Base-by-base conservation (phyloP, 1,139 yeast species). In the Candida albicans region DNA sequence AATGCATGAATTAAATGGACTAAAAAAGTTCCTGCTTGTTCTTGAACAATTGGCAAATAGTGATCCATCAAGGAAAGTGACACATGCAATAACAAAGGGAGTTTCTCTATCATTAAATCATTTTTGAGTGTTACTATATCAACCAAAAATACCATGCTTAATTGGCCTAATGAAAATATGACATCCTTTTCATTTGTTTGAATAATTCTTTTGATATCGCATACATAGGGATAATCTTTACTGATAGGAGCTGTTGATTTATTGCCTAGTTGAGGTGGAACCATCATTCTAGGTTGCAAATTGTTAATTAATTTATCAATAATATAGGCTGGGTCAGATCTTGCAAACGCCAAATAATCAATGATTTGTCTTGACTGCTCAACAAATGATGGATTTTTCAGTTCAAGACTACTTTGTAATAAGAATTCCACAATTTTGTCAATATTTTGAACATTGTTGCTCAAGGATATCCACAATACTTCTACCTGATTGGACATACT, bases 401-500 rank as follows among this genome's bases (percentile, higher is more conserved):
- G 73, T 37, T 82, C 82, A 44, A 91, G 69, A 36, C 96, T 84
- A 37, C 83, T 81, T 28, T 73, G 74, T 40, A 89, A 72, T 33
- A 90, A 70, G 56, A 81, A 93, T 38, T 84, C 87, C 54, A 88
- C 65, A 14, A 90, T 86, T 8, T 80, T 81, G 45, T 83, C 83
- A 31, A 85, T 84, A 56, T 93, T 91, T 9, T 73, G 75, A 9
- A 82, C 75, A 32, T 79, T 77, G 43, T 81, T 81, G 1, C 95
- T 96, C 32, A 93, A 70, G 0, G 97, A 95, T 3, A 87, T 89
- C 99, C 99, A 95, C 32, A 93, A 65, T 0, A 96, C 95, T 59
- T 91, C 98, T 8, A 93, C 88, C 55, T 90, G 97, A 54, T 85
- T 85, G 39, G 88, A 87, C 53, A 88, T 81, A 12, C 74, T 71